Base-by-base conservation (phyloP, 352 stramenopile species). In the Pythium oligandrum region DNA sequence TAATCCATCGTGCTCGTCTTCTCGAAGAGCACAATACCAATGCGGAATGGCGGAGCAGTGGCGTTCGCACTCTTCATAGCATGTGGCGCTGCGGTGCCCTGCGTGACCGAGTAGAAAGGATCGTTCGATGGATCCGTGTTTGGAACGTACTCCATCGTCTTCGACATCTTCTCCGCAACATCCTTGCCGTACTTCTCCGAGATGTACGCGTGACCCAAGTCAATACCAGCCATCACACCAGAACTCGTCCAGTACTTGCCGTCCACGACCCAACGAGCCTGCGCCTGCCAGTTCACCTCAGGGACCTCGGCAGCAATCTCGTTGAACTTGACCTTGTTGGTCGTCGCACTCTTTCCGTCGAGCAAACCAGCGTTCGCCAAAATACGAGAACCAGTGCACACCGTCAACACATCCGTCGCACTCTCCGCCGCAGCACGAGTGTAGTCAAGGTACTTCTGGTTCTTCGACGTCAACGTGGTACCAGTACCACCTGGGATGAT, bases 21-120 rank as follows among this genome's bases (percentile, higher is more conserved):
- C 30, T 83, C 71, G 51, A 80, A 88, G 38, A 88, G 57, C 53
- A 88, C 61, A 30, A 88, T 72, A 48, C 72, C 78, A 38, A 88
- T 63, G 9, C 46, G 50, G 17, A 87, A 55, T n/a, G n/a, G n/a
- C n/a, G n/a, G n/a, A n/a, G n/a, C n/a, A 39, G 63, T 31, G 43
- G 9, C 9, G 9, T 48, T 48, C 9, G 11, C 38, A 11, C 7
- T 7, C 38, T 11, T 42, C 38, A 42, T 42, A 11, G 38, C 11
- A 11, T 42, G 38, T 11, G 11, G 38, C 38, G n/a, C n/a, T n/a
- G n/a, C n/a, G n/a, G n/a, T n/a, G n/a, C n/a, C n/a, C n/a, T n/a
- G n/a, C n/a, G n/a, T n/a, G n/a, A n/a, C n/a, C n/a, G n/a, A n/a
- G 17, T n/a, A 70, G 59, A 83, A 86, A 6, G 68, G 68, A 38